A percentile compares a stretch with the other conserved stretches of the same genome.
phyloP scores from a whole-genome alignment of 768 basidiomycete genomes.

The Porphyrellus cyaneotinctus region DNA sequence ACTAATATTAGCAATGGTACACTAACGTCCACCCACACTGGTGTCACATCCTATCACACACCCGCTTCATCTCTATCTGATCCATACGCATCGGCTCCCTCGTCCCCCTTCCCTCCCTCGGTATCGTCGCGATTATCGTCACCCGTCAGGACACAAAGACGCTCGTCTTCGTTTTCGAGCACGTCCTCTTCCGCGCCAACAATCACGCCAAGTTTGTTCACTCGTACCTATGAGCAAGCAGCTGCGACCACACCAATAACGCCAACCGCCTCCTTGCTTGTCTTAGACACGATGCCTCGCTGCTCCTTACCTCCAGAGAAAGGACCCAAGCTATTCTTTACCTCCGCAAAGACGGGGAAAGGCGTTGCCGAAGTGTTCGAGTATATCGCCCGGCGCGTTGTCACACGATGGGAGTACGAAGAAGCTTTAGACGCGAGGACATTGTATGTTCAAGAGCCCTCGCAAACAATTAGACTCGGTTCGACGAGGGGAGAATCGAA shows the following conservation, averaged over 20 bases:
- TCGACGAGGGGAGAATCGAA: conserved; percentile 10
- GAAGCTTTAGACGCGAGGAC: conserved; percentile 48
- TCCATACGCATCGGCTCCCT: conserved; percentile 54
- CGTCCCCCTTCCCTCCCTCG: conserved; percentile 47
- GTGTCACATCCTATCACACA: conserved; percentile 67
- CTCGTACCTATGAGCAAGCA: conserved; percentile 26
- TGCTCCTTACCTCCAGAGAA: conserved; percentile 35
- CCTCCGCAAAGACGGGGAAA: conserved; percentile 75
- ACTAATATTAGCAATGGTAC: conserved; percentile 45
- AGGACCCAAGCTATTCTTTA: conserved; percentile 66
- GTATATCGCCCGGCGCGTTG: conserved; percentile 64
- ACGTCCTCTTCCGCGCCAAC: conserved; percentile 43
- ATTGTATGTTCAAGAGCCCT: conserved; percentile 37
- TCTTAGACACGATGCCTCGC: conserved; percentile 12
- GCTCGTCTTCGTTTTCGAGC: conserved; percentile 37
- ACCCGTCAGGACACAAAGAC: conserved; percentile 27
- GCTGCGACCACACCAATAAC: conserved; percentile 14
- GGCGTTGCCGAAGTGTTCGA: conserved; percentile 73
- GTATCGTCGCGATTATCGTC: conserved; percentile 27
- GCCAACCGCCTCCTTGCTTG: conserved; percentile 8
- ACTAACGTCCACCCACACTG: conserved; percentile 53
- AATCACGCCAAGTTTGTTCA: conserved; percentile 58
- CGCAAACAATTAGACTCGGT: conserved; percentile 38
- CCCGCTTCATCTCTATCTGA: conserved; percentile 77
- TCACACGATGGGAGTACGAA: conserved; percentile 62